These are phyloP conservation scores for Alternaria panax DNA, from an alignment of 2,329 filamentous ascomycete species.

Conservation along the genomic window DNA sequence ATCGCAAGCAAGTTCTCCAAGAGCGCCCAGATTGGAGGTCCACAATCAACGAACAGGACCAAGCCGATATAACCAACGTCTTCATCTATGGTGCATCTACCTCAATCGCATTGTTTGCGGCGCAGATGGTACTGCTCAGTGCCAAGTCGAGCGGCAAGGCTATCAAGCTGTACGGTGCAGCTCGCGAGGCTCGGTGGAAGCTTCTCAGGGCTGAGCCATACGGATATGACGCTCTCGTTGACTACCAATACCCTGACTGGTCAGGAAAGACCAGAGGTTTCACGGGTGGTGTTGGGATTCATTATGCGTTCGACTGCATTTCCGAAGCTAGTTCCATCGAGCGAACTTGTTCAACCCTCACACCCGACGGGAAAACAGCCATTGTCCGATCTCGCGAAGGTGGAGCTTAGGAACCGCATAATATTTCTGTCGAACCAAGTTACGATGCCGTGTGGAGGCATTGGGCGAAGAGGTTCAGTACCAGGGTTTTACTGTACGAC, in stretches of 20 bases:
- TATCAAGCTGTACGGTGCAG: not conserved
- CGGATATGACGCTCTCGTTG: not conserved
- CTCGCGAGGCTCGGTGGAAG: constrained; percentile 20
- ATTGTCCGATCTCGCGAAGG: constrained; percentile 42
- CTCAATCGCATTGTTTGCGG: constrained; percentile 45
- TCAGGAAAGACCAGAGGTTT: not conserved
- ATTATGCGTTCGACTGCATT: constrained; percentile 53
- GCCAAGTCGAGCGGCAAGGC: not conserved
- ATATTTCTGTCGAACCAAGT: constrained; percentile 23
- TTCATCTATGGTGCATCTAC: constrained; percentile 47
- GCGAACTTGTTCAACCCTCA: constrained; percentile 36
- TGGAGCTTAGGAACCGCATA: constrained; percentile 36
- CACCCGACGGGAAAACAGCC: constrained; percentile 22
- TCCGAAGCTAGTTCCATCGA: constrained; percentile 50
- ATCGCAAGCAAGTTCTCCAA: constrained; percentile 10
- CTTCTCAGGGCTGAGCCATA: constrained; percentile 47
- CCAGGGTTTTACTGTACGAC: constrained; percentile 37
- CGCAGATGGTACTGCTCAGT: constrained; percentile 39
- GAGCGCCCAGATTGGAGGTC: constrained; percentile 21
- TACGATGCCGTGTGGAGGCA: constrained; percentile 56
- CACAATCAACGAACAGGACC: not conserved
- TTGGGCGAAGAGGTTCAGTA: constrained; percentile 53
- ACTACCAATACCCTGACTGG: not conserved
- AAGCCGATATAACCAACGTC: constrained; percentile 19
- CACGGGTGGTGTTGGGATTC: constrained; percentile 31